These are phyloP conservation scores for Epithele typhae DNA, from an alignment of 768 basidiomycete species.

Conservation along the genomic window DNA sequence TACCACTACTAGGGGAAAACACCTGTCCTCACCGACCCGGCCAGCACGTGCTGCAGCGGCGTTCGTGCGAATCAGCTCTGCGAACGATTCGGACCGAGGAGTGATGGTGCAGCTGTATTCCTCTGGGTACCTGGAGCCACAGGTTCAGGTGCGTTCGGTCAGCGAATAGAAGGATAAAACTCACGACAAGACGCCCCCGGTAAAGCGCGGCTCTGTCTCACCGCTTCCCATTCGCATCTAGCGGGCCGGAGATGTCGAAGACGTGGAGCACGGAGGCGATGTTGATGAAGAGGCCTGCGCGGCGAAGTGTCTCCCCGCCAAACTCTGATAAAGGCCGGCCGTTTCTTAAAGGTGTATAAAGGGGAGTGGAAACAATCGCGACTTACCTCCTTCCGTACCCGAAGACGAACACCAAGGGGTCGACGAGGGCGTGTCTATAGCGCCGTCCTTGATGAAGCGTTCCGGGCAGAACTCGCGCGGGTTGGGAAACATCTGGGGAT, in stretches of 20 bases:
- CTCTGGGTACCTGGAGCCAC: background rate
- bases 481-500: conserved; percentile 5
- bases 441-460: conserved; percentile 12
- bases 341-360: too few species aligned
- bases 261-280: conserved; percentile 12
- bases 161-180: background rate
- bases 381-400: conserved; percentile 15
- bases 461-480: conserved; percentile 14
- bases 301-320: conserved; percentile 15
- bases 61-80: too few species aligned
- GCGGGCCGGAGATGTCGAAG: conserved; percentile 8
- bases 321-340: conserved; percentile 3
- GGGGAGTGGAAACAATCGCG: too few species aligned
- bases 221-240: conserved; percentile 9
- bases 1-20: too few species aligned
- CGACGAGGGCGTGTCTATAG: conserved; percentile 4
- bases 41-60: too few species aligned
- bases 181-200: conserved; percentile 7
- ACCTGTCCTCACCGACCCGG: too few species aligned
- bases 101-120: conserved; percentile 2
- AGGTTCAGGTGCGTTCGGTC: background rate
- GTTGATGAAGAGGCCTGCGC: conserved; percentile 9
- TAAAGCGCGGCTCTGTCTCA: background rate
- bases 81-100: background rate
- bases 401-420: conserved; percentile 11